Evolutionary conservation across 2,329 filamentous ascomycete species (phyloP).

Genomic region (Fusarium armeniacum): DNA sequence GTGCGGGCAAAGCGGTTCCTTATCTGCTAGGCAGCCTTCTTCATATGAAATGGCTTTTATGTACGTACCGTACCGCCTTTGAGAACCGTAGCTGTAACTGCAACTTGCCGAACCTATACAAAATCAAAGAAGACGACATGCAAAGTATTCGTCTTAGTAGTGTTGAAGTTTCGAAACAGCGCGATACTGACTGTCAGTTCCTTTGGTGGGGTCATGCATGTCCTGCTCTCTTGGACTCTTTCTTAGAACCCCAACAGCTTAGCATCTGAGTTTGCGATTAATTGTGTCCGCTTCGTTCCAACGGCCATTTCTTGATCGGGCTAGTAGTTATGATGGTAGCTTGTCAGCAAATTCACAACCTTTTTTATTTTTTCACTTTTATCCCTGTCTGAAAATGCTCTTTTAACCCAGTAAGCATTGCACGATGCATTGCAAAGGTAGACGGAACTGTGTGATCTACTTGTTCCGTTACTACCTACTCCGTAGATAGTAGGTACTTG

Average conservation of each 20-base stretch:
- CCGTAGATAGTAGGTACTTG: background rate
- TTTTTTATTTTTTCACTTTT: background rate
- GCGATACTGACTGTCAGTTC: slow-evolving; percentile 2
- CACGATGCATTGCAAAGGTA: background rate
- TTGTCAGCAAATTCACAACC: background rate
- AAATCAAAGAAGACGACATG: background rate
- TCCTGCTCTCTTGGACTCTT: slow-evolving; percentile 6
- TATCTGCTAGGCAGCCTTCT: background rate
- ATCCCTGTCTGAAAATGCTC: background rate
- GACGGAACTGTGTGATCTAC: background rate
- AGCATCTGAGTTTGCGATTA: slow-evolving; percentile 10
- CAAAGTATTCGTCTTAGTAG: slow-evolving; percentile 2
- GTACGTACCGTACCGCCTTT: background rate
- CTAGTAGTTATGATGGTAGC: background rate
- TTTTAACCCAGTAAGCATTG: background rate
- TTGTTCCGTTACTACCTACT: background rate
- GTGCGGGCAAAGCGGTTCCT: slow-evolving; percentile 5
- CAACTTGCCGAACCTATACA: slow-evolving; percentile 23
- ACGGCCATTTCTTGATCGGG: slow-evolving; percentile 33
- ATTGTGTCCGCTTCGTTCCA: slow-evolving; percentile 27
- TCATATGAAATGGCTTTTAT: background rate
- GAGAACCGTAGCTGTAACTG: background rate
- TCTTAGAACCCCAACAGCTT: slow-evolving; percentile 20
- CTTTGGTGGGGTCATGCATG: slow-evolving; percentile 7
- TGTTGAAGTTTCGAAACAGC: slow-evolving; percentile 31